Evolutionary conservation across 2,329 filamentous ascomycete genomes (phyloP), one percentile per base, ranked within the genome.

Genomic region (Cadophora malorum): DNA sequence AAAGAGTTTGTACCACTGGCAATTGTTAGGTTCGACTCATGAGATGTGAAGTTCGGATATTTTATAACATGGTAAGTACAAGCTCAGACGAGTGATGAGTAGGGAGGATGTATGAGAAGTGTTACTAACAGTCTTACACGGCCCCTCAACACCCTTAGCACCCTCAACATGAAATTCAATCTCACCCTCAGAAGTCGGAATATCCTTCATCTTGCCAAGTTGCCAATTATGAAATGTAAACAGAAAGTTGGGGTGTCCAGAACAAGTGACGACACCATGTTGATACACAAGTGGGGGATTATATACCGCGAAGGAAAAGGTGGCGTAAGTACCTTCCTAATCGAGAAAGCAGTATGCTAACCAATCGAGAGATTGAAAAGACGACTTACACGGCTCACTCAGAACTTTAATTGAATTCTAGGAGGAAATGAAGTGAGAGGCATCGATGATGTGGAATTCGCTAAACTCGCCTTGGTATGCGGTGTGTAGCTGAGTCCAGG

Each of bases 1-100:
- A 71, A 77, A 79, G 53, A 81, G 67, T 45, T 75, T 74, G 72
- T 81, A 82, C 72, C 75, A 78, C 65, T 67, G n/a, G 1, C 38
- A 4, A 38, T 23, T 25, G 25, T 62, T 14, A 62, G 9, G 41
- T 33, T 21, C 6, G 10, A 10, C 6, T 49, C 45, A 28, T 28
- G 28, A 28, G 28, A 28, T 5, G 28, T 28, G 28, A 28, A 28
- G 3, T 28, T 28, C 5, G 28, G 28, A 28, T 5, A 28, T 28
- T 28, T 28, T 28, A 28, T 28, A 28, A 28, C 28, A 3, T 28
- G 28, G 3, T 5, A 28, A 28, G 5, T 3, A 14, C 8, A 38
- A 38, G 35, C 8, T 10, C 35, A 38, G 35, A 38, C 7, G 1
- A 28, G 50, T n/a, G 47, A 41, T 55, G 61, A 28, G 41, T 25